Conservation (phyloP, 176 grass and related monocot genomes). For the Cenchrus americanus region DNA sequence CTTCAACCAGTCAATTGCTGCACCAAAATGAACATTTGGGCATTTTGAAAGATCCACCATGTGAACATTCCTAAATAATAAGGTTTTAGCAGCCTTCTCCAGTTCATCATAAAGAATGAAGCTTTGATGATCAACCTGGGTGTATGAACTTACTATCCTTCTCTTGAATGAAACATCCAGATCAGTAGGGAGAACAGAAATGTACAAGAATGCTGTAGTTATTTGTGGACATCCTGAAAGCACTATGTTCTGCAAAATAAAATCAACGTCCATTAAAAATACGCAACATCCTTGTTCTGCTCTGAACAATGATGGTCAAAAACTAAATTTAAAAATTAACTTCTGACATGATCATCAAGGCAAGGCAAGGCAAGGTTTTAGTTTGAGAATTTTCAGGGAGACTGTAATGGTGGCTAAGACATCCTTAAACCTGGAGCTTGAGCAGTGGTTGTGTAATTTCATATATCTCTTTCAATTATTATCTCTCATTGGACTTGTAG, state of each 20-base stretch:
- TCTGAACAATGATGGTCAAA: neutral
- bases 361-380: no score
- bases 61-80: constrained; percentile 46
- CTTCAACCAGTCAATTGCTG: constrained; percentile 53
- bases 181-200: constrained; percentile 53
- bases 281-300: constrained; percentile 5
- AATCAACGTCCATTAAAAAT: constrained; percentile 15
- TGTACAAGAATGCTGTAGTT: constrained; percentile 51
- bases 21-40: constrained; percentile 57
- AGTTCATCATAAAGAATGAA: constrained; percentile 36
- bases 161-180: constrained; percentile 51
- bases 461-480: no score
- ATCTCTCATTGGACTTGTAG: no score
- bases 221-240: constrained; percentile 69
- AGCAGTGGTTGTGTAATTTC: no score
- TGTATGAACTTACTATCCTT: constrained; percentile 42
- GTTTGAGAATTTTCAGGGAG: no score
- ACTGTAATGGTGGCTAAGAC: no score
- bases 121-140: constrained; percentile 24
- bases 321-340: neutral
- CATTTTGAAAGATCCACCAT: constrained; percentile 67
- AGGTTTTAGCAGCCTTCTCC: constrained; percentile 36
- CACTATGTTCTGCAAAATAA: constrained; percentile 64
- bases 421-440: no score
- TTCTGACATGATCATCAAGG: no score